These are phyloP conservation scores for Macadamia integrifolia DNA, from an alignment of 164 flowering plant genomes.

Conservation along the genomic window DNA sequence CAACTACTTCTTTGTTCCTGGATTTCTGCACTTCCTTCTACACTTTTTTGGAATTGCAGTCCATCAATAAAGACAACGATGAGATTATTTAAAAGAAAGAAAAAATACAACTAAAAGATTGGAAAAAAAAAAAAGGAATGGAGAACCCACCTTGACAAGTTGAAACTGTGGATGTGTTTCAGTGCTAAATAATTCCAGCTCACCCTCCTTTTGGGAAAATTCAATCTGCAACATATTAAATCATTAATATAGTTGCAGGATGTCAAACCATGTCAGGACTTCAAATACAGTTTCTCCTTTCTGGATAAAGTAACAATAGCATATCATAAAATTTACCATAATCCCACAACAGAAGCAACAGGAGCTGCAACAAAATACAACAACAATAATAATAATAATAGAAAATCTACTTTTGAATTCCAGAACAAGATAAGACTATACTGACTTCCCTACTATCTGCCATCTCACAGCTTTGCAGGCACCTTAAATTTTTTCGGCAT, in stretches of 20 bases:
- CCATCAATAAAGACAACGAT: not conserved
- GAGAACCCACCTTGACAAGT: conserved; percentile 50
- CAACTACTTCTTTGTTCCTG: conserved; percentile 83
- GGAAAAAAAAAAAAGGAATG: conserved; percentile 1
- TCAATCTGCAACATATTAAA: conserved; percentile 53
- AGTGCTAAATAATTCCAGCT: conserved; percentile 57
- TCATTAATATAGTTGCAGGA: conserved; percentile 3
- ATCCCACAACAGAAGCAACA: too few species aligned
- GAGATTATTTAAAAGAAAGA: not conserved
- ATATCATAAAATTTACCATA: not conserved
- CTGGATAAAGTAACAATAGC: not conserved
- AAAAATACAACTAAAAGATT: not conserved
- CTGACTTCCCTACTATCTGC: too few species aligned
- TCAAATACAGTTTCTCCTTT: not conserved
- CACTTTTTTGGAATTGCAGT: conserved; percentile 16
- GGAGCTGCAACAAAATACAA: too few species aligned
- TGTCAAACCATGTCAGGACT: not conserved
- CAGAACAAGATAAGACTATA: too few species aligned
- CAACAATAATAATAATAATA: too few species aligned
- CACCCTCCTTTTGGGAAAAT: conserved; percentile 49
- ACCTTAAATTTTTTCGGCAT: too few species aligned
- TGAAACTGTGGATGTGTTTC: conserved; percentile 67
- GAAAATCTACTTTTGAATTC: too few species aligned
- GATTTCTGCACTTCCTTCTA: conserved; percentile 91
- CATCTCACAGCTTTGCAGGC: too few species aligned